Evolutionary conservation across 2,329 filamentous ascomycete genomes (phyloP), one percentile per base, ranked within the genome.

Genomic region (Pleoardoris graminearum): DNA sequence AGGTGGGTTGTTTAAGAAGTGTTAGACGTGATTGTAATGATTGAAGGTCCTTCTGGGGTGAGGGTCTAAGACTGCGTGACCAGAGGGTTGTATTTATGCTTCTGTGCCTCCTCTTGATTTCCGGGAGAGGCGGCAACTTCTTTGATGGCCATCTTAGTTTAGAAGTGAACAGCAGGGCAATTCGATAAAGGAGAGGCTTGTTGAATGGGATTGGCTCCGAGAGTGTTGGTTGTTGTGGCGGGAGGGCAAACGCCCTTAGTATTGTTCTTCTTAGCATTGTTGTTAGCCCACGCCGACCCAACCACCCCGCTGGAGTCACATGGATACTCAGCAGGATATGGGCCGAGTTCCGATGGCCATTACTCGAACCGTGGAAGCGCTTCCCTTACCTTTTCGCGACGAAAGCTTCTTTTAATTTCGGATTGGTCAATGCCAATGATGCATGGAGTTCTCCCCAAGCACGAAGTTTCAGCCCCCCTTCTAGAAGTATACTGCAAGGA

Each of bases 251-350:
- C 19, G 21, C 32, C 48, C 39, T 54, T 57, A 55, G 7, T 57
- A 58, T 59, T 60, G 54, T 54, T 50, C 45, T 47, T 16, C 51
- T 62, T 62, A 53, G 11, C 57, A 62, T 62, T 62, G 55, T 62
- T 57, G 54, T 54, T 46, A n/a, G 21, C 29, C 48, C 19, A 35
- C 32, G 19, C 30, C 32, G 21, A 27, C 32, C n/a, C 23, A 19
- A 46, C 43, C 19, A 27, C 14, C 21, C 12, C 3, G 17, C 32
- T 4, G n/a, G n/a, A 17, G 19, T 12, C 14, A 36, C 8, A 7
- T 27, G 3, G 12, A 14, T 22, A 0, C 14, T n/a, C 25, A 27
- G 19, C 22, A 17, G 23, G 38, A 42, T 29, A 42, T 17, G 23
- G 10, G 5, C 6, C 30, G 11, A 12, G 12, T 5, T 25, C 4